Base-by-base conservation (phyloP, 441 rosid genomes). In the Capsella rubella region DNA sequence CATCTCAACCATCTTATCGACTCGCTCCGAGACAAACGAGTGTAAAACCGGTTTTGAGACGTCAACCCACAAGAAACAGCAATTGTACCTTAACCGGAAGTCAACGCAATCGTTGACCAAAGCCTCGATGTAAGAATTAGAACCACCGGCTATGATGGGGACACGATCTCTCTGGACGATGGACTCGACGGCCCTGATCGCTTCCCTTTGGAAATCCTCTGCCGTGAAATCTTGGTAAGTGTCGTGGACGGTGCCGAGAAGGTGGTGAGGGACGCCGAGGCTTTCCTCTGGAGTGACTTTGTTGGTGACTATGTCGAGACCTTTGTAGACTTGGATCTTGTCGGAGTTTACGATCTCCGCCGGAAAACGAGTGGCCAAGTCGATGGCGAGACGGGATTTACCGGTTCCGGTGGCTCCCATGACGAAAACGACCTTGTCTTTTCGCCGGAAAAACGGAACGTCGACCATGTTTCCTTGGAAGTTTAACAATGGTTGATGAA, bases 361-460 rank as follows among this genome's bases (percentile, higher is more conserved):
- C 8, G 87, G 81, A 55, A 88, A 84, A 13, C 79, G 87, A 49
- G 83, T 79, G 14, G 97, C 97, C 0, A 92, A 61, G 52, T 88
- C 97, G 66, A 92, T 86, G 13, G 97, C 96, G 0, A 90, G 82
- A 53, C 86, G 84, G n/a, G 97, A 92, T 58, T 92, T 92, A 0
- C 97, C 96, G 4, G 93, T 88, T 47, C 92, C 96, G 3, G 92
- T 90, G 6, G 92, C 90, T 1, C 97, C 96, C 63, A 92, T 84
- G 0, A 90, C 88, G 68, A 88, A 88, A n/a, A 86, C 82, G 0
- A 88, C 86, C 85, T 88, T 92, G 52, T 84, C 84, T 82, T 88
- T 84, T 18, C 85, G 81, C 31, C 81, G 85, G 70, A 83, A 85
- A 69, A 83, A 85, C 0, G 79, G 79, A 14, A 84, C 79, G 52